Base-by-base conservation (phyloP, 768 basidiomycete species). In the Russula earlei region DNA sequence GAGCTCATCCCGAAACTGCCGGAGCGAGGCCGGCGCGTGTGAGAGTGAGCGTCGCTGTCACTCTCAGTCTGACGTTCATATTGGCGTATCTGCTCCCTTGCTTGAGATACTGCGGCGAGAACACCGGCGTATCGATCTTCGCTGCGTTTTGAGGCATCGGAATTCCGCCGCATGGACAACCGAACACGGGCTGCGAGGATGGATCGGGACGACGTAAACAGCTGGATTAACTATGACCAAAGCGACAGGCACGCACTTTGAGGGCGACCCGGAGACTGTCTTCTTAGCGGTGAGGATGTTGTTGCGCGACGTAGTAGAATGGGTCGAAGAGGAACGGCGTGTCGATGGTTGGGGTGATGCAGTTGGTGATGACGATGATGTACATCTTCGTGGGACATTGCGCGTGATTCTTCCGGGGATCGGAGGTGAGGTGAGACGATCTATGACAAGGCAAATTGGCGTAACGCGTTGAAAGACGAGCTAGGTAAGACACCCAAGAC, bases 311-410 rank as follows among this genome's bases (percentile, higher is more conserved):
- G 57, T 11, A 37, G 41, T 44, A 58, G 20, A 54, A 58, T 58
- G 11, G 57, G 41, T 49, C 57, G 57, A 40, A 17, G 57, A 19
- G 57, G 57, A 11, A 54, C 29, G 2, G 57, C 57, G 29, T 58
- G 46, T 25, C 57, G 57, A 44, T 58, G 57, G 29, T 58, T 58
- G n/a, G 57, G 56, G 43, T 53, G 56, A 38, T 54, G 56, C 0
- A 43, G 34, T 9, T 27, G 50, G 46, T 29, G 47, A 33, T 49
- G 36, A 38, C 24, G 57, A 12, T 54, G 40, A 38, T 44, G 22
- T 17, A 27, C 25, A 15, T 54, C 57, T 42, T 53, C 45, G 57
- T 58, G 57, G 36, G 52, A 58, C 57, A 58, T 58, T 10, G 19
- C 46, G 22, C 38, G 50, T 52, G 31, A 57, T 57, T 34, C 50